Evolutionary conservation across 2,329 filamentous ascomycete genomes (phyloP), one percentile per base, ranked within the genome.

Genomic region (Aureobasidium namibiae): DNA sequence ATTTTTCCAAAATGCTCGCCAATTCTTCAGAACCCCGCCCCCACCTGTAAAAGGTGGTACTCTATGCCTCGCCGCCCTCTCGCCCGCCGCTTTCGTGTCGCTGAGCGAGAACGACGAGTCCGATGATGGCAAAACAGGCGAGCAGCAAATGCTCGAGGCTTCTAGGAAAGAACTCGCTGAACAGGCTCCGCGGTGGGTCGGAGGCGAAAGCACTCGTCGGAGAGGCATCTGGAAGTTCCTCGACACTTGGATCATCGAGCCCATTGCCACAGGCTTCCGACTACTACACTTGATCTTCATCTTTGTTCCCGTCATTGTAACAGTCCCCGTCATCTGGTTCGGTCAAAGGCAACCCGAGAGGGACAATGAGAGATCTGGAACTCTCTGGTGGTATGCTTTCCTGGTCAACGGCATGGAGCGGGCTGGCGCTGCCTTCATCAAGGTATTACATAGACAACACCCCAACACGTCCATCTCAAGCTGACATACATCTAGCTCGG

Each of bases 381-480:
- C 92, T 0, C 69, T 97, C 3, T 96, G 89, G 90, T 99, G 94
- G 94, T 99, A 96, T 75, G 78, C 79, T 3, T 94, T 96, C 68
- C 74, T 99, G 39, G 91, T 97, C 10, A 82, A 79, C 60, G 82
- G 88, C 29, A 97, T 99, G 94, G 92, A 99, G 74, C 81, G 86
- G 69, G 90, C 92, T 18, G 94, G 94, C 0, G 92, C 94, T 45
- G 91, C 94, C 0, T 99, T 99, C 69, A 99, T 99, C 76, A 99
- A 99, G 82, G 88, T 90, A 74, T n/a, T 10, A 4, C 21, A 9
- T 9, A 21, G 2, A 39, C 16, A 21, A 6, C 11, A 4, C 16
- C 21, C 2, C 26, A 3, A 13, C 16, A 10, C 13, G 5, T 13
- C 8, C 26, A 4, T 4, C n/a, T 4, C 8, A n/a, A 14, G 26